Evolutionary conservation across 345 rosid species (phyloP).

Genomic region (Eucalyptus erythrocorys): DNA sequence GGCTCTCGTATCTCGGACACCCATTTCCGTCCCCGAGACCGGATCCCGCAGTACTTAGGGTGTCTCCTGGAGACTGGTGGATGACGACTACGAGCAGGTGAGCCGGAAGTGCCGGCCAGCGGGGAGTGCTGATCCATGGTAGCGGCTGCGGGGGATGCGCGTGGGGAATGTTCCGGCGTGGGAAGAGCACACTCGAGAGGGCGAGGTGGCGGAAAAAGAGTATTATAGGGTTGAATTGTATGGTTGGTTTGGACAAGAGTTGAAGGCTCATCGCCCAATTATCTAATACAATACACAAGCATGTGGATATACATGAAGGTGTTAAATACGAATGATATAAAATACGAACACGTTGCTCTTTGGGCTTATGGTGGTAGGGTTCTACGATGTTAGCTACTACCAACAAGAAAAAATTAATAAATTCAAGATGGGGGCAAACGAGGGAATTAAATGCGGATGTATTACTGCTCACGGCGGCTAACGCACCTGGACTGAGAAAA

Average conservation of each 20-base stretch:
- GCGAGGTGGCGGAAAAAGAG: not conserved
- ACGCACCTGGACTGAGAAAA: not conserved
- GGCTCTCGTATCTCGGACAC: conserved; percentile 93
- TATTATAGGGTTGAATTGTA: not conserved
- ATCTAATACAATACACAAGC: not conserved
- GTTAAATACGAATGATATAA: not conserved
- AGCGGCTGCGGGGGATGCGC: not conserved
- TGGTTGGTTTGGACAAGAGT: not conserved
- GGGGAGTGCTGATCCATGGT: not conserved
- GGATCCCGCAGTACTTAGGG: conserved; percentile 45
- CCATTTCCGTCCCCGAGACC: conserved; percentile 78
- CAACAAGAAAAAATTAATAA: not conserved
- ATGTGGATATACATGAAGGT: not conserved
- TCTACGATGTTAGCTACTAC: not conserved
- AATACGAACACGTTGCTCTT: not conserved
- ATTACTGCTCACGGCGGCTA: not conserved
- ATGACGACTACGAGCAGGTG: not conserved
- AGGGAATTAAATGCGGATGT: not conserved
- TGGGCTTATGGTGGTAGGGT: not conserved
- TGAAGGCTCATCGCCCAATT: not conserved
- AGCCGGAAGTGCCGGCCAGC: not conserved
- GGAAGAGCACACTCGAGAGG: not conserved
- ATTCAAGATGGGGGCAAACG: not conserved
- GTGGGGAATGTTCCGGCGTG: not conserved
- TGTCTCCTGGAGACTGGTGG: conserved; percentile 21